Evolutionary conservation across 148 eudicot genomes (phyloP), one percentile per base, ranked within the genome.

Genomic region (Simmondsia chinensis): DNA sequence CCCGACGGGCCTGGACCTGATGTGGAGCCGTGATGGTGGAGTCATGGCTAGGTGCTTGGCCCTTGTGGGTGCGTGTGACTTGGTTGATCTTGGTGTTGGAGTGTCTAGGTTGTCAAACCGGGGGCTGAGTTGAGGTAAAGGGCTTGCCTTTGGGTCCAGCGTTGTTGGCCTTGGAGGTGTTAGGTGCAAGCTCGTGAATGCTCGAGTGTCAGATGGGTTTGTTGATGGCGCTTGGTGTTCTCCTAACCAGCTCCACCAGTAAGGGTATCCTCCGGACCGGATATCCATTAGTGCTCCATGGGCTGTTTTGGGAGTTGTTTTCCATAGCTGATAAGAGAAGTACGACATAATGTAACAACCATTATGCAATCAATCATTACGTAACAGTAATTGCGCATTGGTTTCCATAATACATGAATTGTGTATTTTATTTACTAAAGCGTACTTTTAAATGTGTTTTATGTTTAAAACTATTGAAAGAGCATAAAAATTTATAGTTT

Each of bases 231-330:
- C 73, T n/a, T 59, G 57, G 30, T 81, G 77, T 30, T 73, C 71
- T 20, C 79, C 96, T 52, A 86, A 52, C 99, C 99, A 93, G 74
- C 74, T 93, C 99, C 96, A 82, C 96, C 95, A 91, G 86, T 86
- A 93, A 4, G 96, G 96, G 27, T 60, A 77, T 36, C 94, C 96
- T 35, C 84, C 81, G 2, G 94, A 46, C 20, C 70, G 64, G 35
- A 69, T 47, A 28, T 82, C 88, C 30, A 56, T 69, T 35, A 66
- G 22, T 23, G 69, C 51, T 26, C 68, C 59, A 51, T 80, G 79
- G 14, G 75, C 64, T 19, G 74, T 64, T 57, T 52, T 93, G 18
- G 86, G 81, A 57, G 66, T 73, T 6, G 69, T 50, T 71, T 74
- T 93, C 82, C 72, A 66, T 38, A 66, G 33, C 96, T 82, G 54